Percentiles rank a stretch among this genome's conserved stretches.
phyloP scores from a whole-genome alignment of 805 yeast species.

The Tetrapisispora fleetii region DNA sequence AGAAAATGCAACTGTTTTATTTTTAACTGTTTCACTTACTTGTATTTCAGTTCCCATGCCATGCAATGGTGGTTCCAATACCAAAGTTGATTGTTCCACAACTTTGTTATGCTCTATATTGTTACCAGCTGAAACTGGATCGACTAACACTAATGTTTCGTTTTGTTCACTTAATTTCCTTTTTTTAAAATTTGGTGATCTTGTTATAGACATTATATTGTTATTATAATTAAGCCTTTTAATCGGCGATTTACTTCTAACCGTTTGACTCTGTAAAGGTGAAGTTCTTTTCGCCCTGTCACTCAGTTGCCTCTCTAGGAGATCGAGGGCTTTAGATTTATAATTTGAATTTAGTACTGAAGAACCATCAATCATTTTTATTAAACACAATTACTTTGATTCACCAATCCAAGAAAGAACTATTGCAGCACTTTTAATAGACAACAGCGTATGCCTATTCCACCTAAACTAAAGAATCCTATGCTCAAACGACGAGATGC shows the following conservation, averaged over 20 bases:
- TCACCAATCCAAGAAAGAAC: no score
- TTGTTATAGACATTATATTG: neutral
- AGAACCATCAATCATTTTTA: neutral
- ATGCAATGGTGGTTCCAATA: neutral
- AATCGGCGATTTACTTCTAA: slow-evolving; percentile 3
- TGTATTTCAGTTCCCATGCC: neutral
- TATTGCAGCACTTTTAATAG: no score
- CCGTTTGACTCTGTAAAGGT: neutral
- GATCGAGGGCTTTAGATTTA: slow-evolving; percentile 15
- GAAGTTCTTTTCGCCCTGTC: slow-evolving; percentile 7
- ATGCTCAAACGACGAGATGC: no score
- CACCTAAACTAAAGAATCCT: no score
- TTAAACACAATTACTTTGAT: neutral
- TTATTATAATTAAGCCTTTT: slow-evolving; percentile 4
- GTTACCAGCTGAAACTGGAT: neutral
- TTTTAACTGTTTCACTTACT: neutral
- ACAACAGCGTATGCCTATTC: neutral
- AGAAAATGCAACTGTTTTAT: slow-evolving; percentile 25
- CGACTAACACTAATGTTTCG: neutral
- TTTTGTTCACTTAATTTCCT: slow-evolving; percentile 7
- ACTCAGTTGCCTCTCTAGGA: slow-evolving; percentile 19
- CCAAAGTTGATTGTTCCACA: neutral
- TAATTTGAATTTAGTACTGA: neutral
- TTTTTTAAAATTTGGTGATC: slow-evolving; percentile 20
- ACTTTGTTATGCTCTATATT: neutral